phyloP scores from a whole-genome alignment of 2,329 filamentous ascomycete genomes.

The Pyrenophora teres region DNA sequence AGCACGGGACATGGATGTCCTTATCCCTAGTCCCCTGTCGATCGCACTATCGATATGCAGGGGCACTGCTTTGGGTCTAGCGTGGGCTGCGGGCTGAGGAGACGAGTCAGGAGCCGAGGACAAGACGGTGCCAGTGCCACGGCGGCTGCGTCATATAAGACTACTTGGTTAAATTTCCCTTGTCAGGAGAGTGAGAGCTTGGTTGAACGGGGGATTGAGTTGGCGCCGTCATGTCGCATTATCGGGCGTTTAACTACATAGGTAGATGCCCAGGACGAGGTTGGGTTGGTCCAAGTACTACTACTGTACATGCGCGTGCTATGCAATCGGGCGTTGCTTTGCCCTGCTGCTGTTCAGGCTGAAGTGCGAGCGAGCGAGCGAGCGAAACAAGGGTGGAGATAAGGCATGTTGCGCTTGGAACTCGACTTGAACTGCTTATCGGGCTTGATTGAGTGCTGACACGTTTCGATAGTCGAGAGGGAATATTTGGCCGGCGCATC shows the following conservation, averaged over 20 bases:
- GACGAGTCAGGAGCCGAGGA: background rate
- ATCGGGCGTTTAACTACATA: no score
- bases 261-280: no score
- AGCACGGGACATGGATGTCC: background rate
- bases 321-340: background rate
- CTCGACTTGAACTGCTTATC: background rate
- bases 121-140: background rate
- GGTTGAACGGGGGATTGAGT: background rate
- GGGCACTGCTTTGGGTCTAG: background rate
- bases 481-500: slow-evolving; percentile 18
- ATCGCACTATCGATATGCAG: slow-evolving; percentile 24
- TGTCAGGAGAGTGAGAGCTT: background rate
- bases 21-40: slow-evolving; percentile 23
- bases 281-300: background rate
- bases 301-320: background rate
- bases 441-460: slow-evolving; percentile 1
- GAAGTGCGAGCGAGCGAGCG: background rate
- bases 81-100: background rate
- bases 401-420: background rate
- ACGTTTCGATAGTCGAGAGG: slow-evolving; percentile 3
- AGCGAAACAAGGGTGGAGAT: background rate
- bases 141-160: slow-evolving; percentile 10
- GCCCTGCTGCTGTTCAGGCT: background rate
- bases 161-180: background rate
- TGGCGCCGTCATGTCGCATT: background rate